Evolutionary conservation across 805 yeast genomes (phyloP).

Genomic region (Vanderwaltozyma yarrowii): DNA sequence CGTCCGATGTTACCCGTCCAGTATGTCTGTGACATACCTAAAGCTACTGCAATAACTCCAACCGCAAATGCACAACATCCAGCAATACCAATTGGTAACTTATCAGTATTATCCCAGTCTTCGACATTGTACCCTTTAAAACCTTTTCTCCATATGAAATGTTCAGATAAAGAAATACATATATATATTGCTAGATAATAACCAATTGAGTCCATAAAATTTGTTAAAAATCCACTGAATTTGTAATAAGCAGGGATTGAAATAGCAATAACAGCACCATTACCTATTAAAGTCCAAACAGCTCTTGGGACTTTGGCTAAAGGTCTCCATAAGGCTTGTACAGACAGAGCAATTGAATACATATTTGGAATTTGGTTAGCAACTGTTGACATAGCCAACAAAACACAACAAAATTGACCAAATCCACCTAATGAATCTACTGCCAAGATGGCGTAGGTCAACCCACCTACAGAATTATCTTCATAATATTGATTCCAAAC

Average conservation of each 20-base stretch:
- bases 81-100: constrained; percentile 67
- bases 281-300: constrained; percentile 68
- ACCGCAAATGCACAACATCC: constrained; percentile 69
- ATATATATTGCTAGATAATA: constrained; percentile 85
- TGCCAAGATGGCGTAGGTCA: constrained; percentile 67
- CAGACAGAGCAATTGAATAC: constrained; percentile 80
- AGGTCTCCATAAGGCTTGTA: constrained; percentile 72
- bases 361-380: constrained; percentile 89
- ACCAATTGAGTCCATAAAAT: constrained; percentile 85
- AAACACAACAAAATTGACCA: constrained; percentile 80
- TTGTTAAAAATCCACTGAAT: constrained; percentile 63
- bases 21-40: constrained; percentile 86
- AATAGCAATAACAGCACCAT: constrained; percentile 68
- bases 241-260: constrained; percentile 80
- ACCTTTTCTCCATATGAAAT: constrained; percentile 66
- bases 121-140: constrained; percentile 50
- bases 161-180: constrained; percentile 65
- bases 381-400: constrained; percentile 74
- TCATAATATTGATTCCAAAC: constrained; percentile 42
- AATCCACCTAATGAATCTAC: constrained; percentile 76
- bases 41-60: constrained; percentile 74
- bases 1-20: constrained; percentile 59
- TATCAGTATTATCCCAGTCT: constrained; percentile 44
- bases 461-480: constrained; percentile 62
- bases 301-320: constrained; percentile 70